Percentiles rank a stretch among this genome's conserved stretches.
Conservation (phyloP, 257 asterid genomes). For the Buddleja alternifolia region DNA sequence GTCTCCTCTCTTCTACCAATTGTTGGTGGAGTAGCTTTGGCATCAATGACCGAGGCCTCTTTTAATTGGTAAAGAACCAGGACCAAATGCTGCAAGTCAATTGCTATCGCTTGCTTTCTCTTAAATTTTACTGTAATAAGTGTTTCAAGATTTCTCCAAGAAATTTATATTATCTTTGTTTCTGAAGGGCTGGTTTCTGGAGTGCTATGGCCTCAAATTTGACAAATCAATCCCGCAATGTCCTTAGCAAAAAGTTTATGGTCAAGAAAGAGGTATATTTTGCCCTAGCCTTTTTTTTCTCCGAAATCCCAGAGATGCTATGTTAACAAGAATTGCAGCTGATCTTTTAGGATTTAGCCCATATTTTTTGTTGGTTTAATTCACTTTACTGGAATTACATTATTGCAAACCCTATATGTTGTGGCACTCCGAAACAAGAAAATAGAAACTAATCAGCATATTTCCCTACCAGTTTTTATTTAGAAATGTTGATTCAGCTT, state of each 20-base stretch:
- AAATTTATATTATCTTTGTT: conserved; percentile 1
- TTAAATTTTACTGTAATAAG: background rate
- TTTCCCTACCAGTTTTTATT: conserved; percentile 12
- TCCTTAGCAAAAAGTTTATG: conserved; percentile 97
- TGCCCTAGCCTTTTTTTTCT: background rate
- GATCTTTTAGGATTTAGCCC: conserved; percentile 6
- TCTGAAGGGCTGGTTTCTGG: conserved; percentile 94
- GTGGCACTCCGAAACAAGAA: background rate
- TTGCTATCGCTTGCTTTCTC: conserved; percentile 6
- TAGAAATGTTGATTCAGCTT: conserved; percentile 23
- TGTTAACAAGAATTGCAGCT: background rate
- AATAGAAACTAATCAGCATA: background rate
- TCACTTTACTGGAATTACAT: background rate
- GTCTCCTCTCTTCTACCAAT: conserved; percentile 91
- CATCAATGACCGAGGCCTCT: conserved; percentile 95
- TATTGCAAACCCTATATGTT: conserved; percentile 10
- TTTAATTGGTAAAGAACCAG: conserved; percentile 76
- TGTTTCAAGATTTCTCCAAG: conserved; percentile 20
- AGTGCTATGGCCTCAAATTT: conserved; percentile 99
- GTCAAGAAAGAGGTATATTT: conserved; percentile 85
- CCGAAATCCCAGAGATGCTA: background rate
- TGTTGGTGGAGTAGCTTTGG: conserved; percentile 96
- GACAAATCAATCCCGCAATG: conserved; percentile 95
- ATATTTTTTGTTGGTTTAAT: background rate
- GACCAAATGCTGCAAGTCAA: conserved; percentile 3